Evolutionary conservation across 1,284 basidiomycete species (phyloP), one percentile per base, ranked within the genome.

Genomic region (Irpex rosettiformis): DNA sequence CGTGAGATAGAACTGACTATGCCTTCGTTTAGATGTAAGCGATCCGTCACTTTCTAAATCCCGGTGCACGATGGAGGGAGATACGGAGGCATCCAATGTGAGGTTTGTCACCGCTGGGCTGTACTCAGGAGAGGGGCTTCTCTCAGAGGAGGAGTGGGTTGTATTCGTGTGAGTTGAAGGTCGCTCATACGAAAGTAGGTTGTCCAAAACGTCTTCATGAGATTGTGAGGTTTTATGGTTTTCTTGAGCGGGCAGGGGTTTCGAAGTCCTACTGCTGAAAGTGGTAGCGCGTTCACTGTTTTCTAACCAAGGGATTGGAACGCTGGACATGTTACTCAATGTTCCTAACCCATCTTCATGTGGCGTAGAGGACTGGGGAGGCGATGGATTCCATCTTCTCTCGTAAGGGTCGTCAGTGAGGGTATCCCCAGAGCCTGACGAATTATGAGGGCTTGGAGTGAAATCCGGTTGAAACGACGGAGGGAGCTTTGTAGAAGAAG

Each of bases 1-100:
- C 24, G 61, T 57, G 62, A 67, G 63, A 55, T 67, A 68, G 47
- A 66, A 68, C 11, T 56, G 49, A 25, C 62, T 57, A 42, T 66
- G 65, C 24, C 55, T 59, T 22, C 18, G 13, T 54, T 33, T 57
- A 5, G 43, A 52, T 49, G 33, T 24, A 18, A 21, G 37, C 11
- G 3, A 22, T n/a, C 4, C 54, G 49, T 7, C 49, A 54, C 13
- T 27, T 21, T 16, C 21, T 27, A 54, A 42, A 21, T 29, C 22
- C 8, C 40, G 48, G 18, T 45, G 47, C 18, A 42, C 37, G 8
- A 49, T 1, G 7, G 8, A 22, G 21, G 21, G 43, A 45, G 43
- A 45, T 8, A 18, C 13, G 8, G 43, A 18, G 18, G 18, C 7
- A 22, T 45, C 43, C 21, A 45, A 8, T n/a, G 43, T 45, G 13